Evolutionary conservation across 148 eudicot genomes (phyloP), one percentile per base, ranked within the genome.

Genomic region (Camellia japonica): DNA sequence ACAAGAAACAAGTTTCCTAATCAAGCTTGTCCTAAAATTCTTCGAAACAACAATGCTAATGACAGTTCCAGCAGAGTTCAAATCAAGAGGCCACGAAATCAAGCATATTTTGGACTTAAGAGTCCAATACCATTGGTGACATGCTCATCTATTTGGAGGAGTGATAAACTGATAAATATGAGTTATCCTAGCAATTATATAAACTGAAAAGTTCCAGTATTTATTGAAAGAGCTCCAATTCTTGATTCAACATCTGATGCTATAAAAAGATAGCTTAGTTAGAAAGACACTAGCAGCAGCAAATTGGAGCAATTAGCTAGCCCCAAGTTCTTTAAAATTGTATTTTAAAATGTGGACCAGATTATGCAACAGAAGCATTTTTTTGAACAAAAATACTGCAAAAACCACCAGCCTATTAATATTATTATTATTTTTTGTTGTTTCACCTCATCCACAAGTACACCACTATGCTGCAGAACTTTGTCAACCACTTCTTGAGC

Each of bases 391-490:
- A 47, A 41, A 23, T n/a, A 66, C 14, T 7, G 68, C 62, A 77
- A 69, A 71, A 60, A 41, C 54, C 56, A 30, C 12, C 18, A 5
- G 58, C 20, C 61, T 58, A 8, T 46, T 0, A 69, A 23, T 23
- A 23, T 23, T 23, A 23, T 23, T 23, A 23, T 23, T 23, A 23
- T 23, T 43, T 5, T 18, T 68, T 42, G 23, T 77, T 23, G 44
- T 14, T 75, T 78, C 77, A 96, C 99, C 98, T 96, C 93, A 87
- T 92, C 97, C 52, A 96, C 98, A 68, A 97, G 94, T 38, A 85
- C 84, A 77, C 98, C 95, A 80, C 98, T 97, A 74, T 92, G 99
- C 82, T 92, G 99, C 78, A 97, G 87, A 83, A 97, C 99, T 91
- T 79, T 89, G 83, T 97, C 98, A 79, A 97, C 98, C 56, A 97